Evolutionary conservation across 768 basidiomycete species (phyloP), one percentile per base, ranked within the genome.

Genomic region (Leccinellum albellum): DNA sequence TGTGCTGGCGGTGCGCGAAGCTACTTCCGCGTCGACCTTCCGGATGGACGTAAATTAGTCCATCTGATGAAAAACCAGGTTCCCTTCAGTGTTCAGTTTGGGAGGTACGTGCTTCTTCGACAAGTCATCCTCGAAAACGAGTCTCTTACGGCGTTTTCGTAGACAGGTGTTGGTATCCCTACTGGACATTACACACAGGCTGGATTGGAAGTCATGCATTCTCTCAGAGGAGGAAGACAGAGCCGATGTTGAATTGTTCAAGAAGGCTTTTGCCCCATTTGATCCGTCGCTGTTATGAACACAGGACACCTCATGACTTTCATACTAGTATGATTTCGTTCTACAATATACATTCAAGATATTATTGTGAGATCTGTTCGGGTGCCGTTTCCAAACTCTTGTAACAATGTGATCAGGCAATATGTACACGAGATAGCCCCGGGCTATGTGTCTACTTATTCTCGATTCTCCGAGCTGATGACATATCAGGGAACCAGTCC

Each of bases 401-500:
- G 73, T 83, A 91, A 75, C 79, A 83, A 68, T 28, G 28, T 28
- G 6, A 6, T 28, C 3, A 28, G 6, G 83, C 86, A 37, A 37
- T 14, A n/a, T 37, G 35, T 14, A 37, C 35, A 37, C 35, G 15
- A 35, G 35, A 35, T n/a, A n/a, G n/a, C n/a, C n/a, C n/a, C n/a
- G n/a, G n/a, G n/a, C n/a, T n/a, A n/a, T n/a, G n/a, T n/a, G n/a
- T n/a, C n/a, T n/a, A n/a, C n/a, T n/a, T n/a, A n/a, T 79, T 29
- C 28, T 44, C 96, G 69, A 69, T 91, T 89, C 74, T 88, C 92
- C 15, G 95, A 94, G 0, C 93, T 95, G 20, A 96, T 69, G 32
- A 96, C 93, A 94, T 89, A 33, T 95, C 95, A 9, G 94, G 93
- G 55, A 95, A 84, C 65, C 94, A 96, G 73, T 94, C 93, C 88